These are phyloP conservation scores for Lachancea sp. DNA, from an alignment of 805 yeast species.

Conservation along the genomic window DNA sequence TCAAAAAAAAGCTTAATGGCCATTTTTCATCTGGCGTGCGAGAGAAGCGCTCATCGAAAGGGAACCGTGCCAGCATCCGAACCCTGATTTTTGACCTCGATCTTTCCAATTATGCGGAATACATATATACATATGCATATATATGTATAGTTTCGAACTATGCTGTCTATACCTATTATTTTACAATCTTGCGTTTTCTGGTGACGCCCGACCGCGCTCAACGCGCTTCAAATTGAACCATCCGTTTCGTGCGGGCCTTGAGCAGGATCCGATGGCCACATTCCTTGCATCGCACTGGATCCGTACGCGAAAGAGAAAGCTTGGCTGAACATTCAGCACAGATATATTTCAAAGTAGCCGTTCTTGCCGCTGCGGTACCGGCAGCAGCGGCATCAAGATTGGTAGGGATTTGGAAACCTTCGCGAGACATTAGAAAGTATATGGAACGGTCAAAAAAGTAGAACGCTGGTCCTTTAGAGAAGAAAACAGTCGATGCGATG, in stretches of 20 bases:
- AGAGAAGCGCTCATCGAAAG: too few species aligned
- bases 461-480: neutral
- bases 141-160: neutral
- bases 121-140: neutral
- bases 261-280: slow-evolving; percentile 97
- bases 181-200: neutral
- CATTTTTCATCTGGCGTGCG: too few species aligned
- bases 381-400: slow-evolving; percentile 84
- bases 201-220: slow-evolving; percentile 21
- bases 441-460: slow-evolving; percentile 7
- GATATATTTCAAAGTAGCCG: slow-evolving; percentile 83
- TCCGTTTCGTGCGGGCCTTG: slow-evolving; percentile 95
- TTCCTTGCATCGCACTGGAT: slow-evolving; percentile 96
- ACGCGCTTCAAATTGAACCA: slow-evolving; percentile 86
- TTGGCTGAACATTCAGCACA: slow-evolving; percentile 95
- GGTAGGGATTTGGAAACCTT: slow-evolving; percentile 81
- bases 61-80: too few species aligned
- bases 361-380: slow-evolving; percentile 59
- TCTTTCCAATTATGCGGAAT: neutral
- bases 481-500: neutral
- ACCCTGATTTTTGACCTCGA: neutral
- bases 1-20: too few species aligned
- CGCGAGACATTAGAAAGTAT: slow-evolving; percentile 46
- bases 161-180: neutral
- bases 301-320: slow-evolving; percentile 81